Evolutionary conservation across 768 basidiomycete genomes (phyloP).

Genomic region (Rhodotorula taiwanensis): DNA sequence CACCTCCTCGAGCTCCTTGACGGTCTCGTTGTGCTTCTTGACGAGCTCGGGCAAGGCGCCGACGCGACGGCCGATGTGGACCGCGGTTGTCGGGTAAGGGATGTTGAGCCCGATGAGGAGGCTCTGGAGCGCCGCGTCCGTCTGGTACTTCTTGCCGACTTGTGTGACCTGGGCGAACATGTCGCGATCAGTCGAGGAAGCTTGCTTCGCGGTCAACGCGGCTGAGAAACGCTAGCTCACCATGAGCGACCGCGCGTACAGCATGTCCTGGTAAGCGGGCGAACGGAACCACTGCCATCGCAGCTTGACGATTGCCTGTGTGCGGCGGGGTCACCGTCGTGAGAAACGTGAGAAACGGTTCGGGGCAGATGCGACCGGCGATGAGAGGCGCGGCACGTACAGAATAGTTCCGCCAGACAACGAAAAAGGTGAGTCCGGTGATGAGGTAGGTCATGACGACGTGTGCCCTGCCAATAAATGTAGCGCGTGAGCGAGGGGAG

Average conservation of each 20-base stretch:
- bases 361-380: too few species aligned
- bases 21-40: conserved; percentile 85
- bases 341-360: neutral
- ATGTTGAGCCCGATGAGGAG: conserved; percentile 57
- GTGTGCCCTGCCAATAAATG: conserved; percentile 72
- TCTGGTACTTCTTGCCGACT: conserved; percentile 72
- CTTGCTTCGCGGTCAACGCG: neutral
- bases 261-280: conserved; percentile 65
- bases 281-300: conserved; percentile 72
- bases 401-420: conserved; percentile 46
- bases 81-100: conserved; percentile 84
- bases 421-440: conserved; percentile 51
- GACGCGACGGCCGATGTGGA: conserved; percentile 79
- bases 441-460: conserved; percentile 76
- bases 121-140: conserved; percentile 71
- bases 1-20: conserved; percentile 80
- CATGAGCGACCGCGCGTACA: conserved; percentile 88
- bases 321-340: neutral
- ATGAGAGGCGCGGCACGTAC: too few species aligned
- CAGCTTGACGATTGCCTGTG: conserved; percentile 59
- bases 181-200: neutral
- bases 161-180: conserved; percentile 50
- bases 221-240: conserved; percentile 28
- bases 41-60: conserved; percentile 84
- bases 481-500: conserved; percentile 45